Base-by-base conservation (phyloP, 345 rosid species). In the Eutrema yunnanense region DNA sequence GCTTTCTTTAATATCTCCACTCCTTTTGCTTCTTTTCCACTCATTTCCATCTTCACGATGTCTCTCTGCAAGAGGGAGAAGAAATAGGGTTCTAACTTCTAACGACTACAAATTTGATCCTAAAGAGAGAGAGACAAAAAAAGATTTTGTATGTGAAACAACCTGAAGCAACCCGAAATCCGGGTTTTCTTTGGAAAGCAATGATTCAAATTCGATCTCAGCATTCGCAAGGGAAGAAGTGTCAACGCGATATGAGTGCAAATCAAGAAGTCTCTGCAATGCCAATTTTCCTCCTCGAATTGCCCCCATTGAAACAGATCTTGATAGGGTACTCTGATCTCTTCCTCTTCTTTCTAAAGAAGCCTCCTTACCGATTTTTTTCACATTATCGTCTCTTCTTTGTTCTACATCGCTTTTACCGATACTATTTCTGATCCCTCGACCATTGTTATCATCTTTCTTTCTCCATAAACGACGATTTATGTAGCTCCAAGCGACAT, bases 221-320 rank as follows among this genome's bases (percentile, higher is more conserved):
- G 86, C 82, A 48, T 37, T 73, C 0, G 62, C 65, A 30, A 62
- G 65, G 9, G 78, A 41, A 4, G 65, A 37, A 72, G 79, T 62
- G 61, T 80, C 80, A n/a, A 53, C 64, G 1, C 80, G 73, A 32
- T 81, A 77, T n/a, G 71, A 60, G 46, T 86, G 85, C 59, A 80
- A 82, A 64, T 83, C 86, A 37, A 82, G 68, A 69, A 84, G 38
- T 61, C 91, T 88, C 51, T 86, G 84, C 68, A 85, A 38, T 38
- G 86, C 86, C 29, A 80, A 9, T 56, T 75, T 81, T 6, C 89
- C 89, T 73, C 91, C 91, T 53, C 80, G 85, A 36, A 88, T 74
- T 10, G 79, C 78, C 9, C 82, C 89, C 41, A 88, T 1, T 32
- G 87, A 81, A 76, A 84, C 50, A 12, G 89, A 84, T 70, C 80